Evolutionary conservation across 192 early-diverging fungal genomes (phyloP), one percentile per base, ranked within the genome.

Genomic region (Coemansia sp.): DNA sequence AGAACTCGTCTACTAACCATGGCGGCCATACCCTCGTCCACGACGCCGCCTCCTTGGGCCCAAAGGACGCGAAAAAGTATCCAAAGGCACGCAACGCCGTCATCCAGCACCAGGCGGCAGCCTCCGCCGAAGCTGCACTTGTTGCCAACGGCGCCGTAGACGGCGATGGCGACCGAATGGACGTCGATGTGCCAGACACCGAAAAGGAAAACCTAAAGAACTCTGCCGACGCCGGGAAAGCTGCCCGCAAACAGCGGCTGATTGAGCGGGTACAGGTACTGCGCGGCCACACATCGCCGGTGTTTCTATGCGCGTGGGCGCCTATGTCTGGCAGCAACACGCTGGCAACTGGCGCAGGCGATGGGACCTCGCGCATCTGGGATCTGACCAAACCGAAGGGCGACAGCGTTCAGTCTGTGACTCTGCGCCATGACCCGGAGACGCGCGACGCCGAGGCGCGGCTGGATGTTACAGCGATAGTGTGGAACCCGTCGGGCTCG

Each of bases 311-410:
- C 64, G 77, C 87, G 20, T 97, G 95, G 95, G 93, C 90, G 67
- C 89, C 92, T 8, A 59, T 66, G 0, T 54, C 81, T n/a, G 63
- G 88, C 19, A 62, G 88, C 23, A 71, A 64, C 14, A 59, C 92
- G 23, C 63, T 97, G 20, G 95, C 94, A n/a, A 82, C 80, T 5
- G 80, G 80, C 1, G 87, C 90, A 25, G 88, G 87, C 19, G 96
- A 98, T 78, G 93, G 90, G 11, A 94, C 89, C 3, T 88, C 90
- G 35, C 83, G 93, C 38, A 82, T 98, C 45, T 98, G 95, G 96
- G 87, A 88, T 41, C 49, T 95, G 29, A 87, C 92, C 5, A 61
- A 67, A 4, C 61, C 71, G 54, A 61, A 78, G 14, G 74, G 82
- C 38, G 79, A 81, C 17, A 56, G 75, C 33, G 63, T 71, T 33